Evolutionary conservation across 2,329 filamentous ascomycete genomes (phyloP).

Genomic region (Neocatenulostroma microsporum): DNA sequence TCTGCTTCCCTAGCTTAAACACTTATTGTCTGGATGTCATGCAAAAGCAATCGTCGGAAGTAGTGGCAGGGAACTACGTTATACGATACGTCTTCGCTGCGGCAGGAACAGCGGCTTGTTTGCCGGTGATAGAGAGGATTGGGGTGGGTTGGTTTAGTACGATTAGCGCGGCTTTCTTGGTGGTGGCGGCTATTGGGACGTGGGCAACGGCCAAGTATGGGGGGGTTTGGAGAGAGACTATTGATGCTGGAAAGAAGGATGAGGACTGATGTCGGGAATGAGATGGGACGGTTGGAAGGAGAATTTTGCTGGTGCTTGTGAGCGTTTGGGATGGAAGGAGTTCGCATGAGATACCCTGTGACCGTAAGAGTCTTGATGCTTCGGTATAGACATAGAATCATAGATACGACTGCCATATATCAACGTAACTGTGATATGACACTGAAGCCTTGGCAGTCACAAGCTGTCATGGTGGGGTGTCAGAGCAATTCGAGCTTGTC

Average conservation of each 20-base stretch:
- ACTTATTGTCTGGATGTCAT: slow-evolving; percentile 80
- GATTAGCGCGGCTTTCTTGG: slow-evolving; percentile 53
- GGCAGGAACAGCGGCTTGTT: slow-evolving; percentile 59
- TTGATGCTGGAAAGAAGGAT: slow-evolving; percentile 5
- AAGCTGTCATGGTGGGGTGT: no score
- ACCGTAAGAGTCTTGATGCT: no score
- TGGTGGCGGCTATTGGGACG: slow-evolving; percentile 32
- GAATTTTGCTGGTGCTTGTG: no score
- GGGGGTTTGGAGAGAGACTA: slow-evolving; percentile 9
- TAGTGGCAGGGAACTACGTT: slow-evolving; percentile 69
- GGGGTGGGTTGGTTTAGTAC: slow-evolving; percentile 78
- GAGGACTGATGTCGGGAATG: no score
- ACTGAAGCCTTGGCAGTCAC: no score
- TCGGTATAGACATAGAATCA: no score
- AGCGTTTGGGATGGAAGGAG: no score
- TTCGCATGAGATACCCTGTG: no score
- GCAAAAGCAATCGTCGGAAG: slow-evolving; percentile 61
- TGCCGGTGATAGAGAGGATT: slow-evolving; percentile 65
- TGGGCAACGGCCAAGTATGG: slow-evolving; percentile 12
- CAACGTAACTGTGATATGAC: no score
- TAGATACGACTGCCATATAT: no score
- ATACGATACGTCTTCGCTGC: slow-evolving; percentile 69
- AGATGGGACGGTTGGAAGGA: no score
- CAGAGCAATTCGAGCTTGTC: no score
- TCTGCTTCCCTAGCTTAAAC: slow-evolving; percentile 68